These are phyloP conservation scores for Hypericum androsaemum DNA, from an alignment of 345 rosid species.

Conservation along the genomic window DNA sequence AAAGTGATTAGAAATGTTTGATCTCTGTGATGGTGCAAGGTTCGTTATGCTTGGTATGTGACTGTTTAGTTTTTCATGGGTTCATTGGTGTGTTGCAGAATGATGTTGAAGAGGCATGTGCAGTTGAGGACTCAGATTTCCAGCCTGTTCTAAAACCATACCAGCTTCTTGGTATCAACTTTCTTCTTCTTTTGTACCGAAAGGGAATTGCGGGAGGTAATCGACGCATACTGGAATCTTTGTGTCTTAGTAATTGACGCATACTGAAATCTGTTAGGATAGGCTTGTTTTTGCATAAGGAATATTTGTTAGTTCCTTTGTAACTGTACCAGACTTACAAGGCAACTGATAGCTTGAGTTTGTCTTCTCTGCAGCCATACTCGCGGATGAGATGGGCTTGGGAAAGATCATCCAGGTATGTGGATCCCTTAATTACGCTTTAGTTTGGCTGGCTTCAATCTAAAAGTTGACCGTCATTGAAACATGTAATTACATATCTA, in stretches of 20 bases:
- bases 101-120: conserved; percentile 78
- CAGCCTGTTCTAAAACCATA: conserved; percentile 90
- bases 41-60: background rate
- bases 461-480: conserved; percentile 4
- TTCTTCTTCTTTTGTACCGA: conserved; percentile 80
- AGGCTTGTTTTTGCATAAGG: no score
- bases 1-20: background rate
- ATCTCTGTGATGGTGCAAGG: background rate
- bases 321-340: no score
- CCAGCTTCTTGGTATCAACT: conserved; percentile 90
- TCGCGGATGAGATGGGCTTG: conserved; percentile 99
- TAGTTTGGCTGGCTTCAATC: conserved; percentile 9
- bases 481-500: conserved; percentile 83
- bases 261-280: background rate
- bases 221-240: background rate
- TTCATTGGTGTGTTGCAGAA: conserved; percentile 29
- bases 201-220: conserved; percentile 90
- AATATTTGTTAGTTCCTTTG: no score
- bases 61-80: background rate
- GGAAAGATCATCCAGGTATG: conserved; percentile 96
- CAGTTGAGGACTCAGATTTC: conserved; percentile 55
- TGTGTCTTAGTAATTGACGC: no score
- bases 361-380: conserved; percentile 58
- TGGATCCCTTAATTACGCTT: conserved; percentile 6
- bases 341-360: conserved; percentile 3